Evolutionary conservation across 1,139 yeast species (phyloP), one percentile per base, ranked within the genome.

Genomic region (Yamadazyma triangularis): DNA sequence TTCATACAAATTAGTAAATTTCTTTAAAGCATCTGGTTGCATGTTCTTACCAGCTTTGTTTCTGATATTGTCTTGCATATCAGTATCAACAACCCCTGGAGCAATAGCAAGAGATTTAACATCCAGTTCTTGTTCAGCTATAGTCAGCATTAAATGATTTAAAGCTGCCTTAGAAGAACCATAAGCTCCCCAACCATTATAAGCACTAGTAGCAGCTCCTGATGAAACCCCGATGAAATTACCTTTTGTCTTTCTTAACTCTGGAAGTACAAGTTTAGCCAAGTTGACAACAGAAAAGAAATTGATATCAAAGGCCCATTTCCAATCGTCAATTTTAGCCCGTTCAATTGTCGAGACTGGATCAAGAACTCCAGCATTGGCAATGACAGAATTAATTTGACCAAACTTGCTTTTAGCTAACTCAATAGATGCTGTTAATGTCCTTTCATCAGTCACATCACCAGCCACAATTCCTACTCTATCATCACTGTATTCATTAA

Each of bases 51-150:
- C 76, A 46, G 73, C 72, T 36, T 47, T 50, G 15, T 74, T 79
- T 48, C 96, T 73, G 35, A 89, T 87, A 35, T 75, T 79, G 9
- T 47, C 51, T 58, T 89, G 97, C 96, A 89, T 89, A 13, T 63
- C 66, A 0, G 97, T 88, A 51, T 84, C 87, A 2, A 89, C 96
- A 2, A 86, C 94, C 4, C 97, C 97, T 0, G 97, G 97, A 2
- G 95, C 96, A 15, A 89, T 69, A 0, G 95, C 67, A 8, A 86
- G 60, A 4, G 84, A 66, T 28, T 63, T 61, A 13, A 88, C 61
- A 0, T 65, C 72, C 3, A 64, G 57, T 50, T 84, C 89, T 45
- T 86, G 95, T 4, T 59, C 64, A 1, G 86, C 80, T 15, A 89
- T 55, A 8, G 86, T 74, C 28, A 61, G 52, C 7, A 84, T 77